These are phyloP conservation scores for Populus davidiana DNA, from an alignment of 345 rosid genomes.

Conservation along the genomic window DNA sequence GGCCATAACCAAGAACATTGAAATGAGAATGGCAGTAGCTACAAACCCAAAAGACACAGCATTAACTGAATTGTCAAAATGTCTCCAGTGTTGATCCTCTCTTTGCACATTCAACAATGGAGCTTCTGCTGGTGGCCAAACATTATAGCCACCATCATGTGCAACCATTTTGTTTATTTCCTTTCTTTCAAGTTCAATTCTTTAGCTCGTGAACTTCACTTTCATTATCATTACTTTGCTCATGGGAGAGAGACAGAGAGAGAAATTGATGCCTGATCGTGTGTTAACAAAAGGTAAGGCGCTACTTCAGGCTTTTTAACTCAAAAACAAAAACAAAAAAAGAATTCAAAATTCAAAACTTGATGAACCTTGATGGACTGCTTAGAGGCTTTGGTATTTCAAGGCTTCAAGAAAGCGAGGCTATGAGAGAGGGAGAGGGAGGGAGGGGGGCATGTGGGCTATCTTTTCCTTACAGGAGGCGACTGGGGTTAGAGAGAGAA, in stretches of 20 bases:
- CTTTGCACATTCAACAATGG: slow-evolving; percentile 46
- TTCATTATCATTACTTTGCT: slow-evolving; percentile 24
- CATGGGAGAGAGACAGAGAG: not conserved
- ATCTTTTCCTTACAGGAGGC: slow-evolving; percentile 24
- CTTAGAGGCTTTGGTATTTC: slow-evolving; percentile 9
- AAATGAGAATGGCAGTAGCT: slow-evolving; percentile 77
- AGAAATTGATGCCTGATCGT: not conserved
- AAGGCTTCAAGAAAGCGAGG: slow-evolving; percentile 16
- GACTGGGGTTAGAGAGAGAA: slow-evolving; percentile 5
- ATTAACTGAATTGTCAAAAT: slow-evolving; percentile 68
- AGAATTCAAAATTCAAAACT: slow-evolving; percentile 3
- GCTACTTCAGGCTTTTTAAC: slow-evolving; percentile 21
- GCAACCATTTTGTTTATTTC: slow-evolving; percentile 23
- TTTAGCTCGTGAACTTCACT: not conserved
- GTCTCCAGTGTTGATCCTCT: slow-evolving; percentile 53
- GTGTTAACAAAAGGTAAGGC: slow-evolving; percentile 22
- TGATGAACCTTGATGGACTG: slow-evolving; percentile 11
- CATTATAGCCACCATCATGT: slow-evolving; percentile 15
- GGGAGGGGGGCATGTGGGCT: slow-evolving; percentile 15
- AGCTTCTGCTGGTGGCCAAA: slow-evolving; percentile 73
- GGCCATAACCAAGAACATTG: slow-evolving; percentile 80
- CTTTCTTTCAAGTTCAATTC: not conserved
- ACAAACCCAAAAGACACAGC: slow-evolving; percentile 86
- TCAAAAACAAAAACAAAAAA: not conserved
- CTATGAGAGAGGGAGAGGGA: not conserved